Conservation (phyloP, 1,284 basidiomycete species). For the Sporisorium exsertum region DNA sequence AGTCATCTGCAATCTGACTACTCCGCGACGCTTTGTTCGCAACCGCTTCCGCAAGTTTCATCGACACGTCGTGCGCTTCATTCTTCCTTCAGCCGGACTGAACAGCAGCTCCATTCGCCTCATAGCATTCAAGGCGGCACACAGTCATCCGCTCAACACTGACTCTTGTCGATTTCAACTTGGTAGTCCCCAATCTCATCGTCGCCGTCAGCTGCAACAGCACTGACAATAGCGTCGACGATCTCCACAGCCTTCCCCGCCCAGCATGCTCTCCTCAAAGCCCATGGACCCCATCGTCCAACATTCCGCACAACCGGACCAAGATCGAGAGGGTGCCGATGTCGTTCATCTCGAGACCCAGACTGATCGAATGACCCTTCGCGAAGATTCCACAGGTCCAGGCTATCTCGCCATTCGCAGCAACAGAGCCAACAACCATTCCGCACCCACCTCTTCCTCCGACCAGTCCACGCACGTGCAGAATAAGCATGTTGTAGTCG, state of each 20-base stretch:
- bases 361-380: conserved; percentile 47
- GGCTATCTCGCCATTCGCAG: conserved; percentile 46
- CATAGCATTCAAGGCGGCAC: background rate
- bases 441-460: conserved; percentile 16
- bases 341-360: conserved; percentile 45
- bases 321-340: conserved; percentile 16
- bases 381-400: conserved; percentile 48
- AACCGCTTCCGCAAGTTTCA: conserved; percentile 1
- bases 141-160: background rate
- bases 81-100: background rate
- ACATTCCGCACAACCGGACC: conserved; percentile 28
- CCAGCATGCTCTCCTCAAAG: conserved; percentile 52
- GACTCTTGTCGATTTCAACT: background rate
- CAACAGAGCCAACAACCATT: background rate
- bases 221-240: background rate
- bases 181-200: background rate
- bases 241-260: background rate
- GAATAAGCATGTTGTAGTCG: conserved; percentile 3
- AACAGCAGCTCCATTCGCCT: background rate
- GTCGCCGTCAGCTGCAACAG: conserved; percentile 8
- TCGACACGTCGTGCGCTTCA: background rate
- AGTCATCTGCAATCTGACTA: background rate
- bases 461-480: conserved; percentile 9
- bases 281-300: conserved; percentile 57
- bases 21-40: background rate